These are phyloP conservation scores for Podaxis sp. DNA, from an alignment of 768 basidiomycete genomes.

Conservation along the genomic window DNA sequence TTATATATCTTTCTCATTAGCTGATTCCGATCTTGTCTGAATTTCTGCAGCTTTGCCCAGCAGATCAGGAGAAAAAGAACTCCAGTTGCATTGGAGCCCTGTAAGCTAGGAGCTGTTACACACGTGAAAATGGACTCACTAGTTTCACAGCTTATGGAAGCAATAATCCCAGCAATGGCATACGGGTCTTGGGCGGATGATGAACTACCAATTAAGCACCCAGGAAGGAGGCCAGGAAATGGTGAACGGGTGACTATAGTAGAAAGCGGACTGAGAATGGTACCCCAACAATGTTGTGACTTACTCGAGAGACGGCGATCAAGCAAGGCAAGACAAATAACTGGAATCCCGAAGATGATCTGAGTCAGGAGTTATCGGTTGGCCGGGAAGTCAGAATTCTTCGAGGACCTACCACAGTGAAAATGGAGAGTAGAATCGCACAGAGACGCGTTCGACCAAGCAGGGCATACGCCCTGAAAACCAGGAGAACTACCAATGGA, in stretches of 20 bases:
- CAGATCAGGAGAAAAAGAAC: constrained; percentile 1
- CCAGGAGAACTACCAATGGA: too few relatives aligned
- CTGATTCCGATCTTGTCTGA: neutral
- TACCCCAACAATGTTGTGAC: neutral
- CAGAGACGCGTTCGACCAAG: neutral
- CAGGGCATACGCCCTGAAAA: too few relatives aligned
- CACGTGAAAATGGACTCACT: neutral
- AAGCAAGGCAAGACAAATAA: neutral
- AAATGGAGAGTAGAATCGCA: neutral
- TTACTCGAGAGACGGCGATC: neutral
- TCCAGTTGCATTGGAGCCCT: neutral
- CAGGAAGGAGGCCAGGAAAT: neutral
- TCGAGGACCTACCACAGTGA: neutral
- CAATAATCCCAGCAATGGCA: neutral
- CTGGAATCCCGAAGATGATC: neutral
- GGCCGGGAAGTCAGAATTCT: neutral
- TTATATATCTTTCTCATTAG: constrained; percentile 5
- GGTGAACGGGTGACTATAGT: neutral
- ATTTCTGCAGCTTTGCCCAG: neutral
- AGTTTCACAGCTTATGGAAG: neutral
- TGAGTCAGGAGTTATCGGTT: neutral
- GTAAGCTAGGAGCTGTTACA: neutral
- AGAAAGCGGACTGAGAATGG: neutral
- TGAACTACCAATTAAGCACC: neutral
- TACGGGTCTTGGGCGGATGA: neutral